Percentiles rank a stretch among this genome's conserved stretches.
These are phyloP conservation scores for Naegleria lovaniensis DNA, from an alignment of 208 protist species.

Conservation along the genomic window DNA sequence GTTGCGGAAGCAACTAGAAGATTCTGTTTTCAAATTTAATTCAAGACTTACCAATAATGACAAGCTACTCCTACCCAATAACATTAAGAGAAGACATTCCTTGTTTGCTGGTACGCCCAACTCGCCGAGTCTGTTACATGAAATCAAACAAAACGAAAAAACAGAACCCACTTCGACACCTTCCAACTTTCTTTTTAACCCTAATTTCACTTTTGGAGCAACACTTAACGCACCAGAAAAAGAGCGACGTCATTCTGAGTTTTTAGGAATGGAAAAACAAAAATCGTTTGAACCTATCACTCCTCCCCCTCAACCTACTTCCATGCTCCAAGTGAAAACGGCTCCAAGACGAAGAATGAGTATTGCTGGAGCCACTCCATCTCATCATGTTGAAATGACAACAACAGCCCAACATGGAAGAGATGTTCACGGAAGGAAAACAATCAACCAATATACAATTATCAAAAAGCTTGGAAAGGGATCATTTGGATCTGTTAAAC, in stretches of 20 bases:
- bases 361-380: neutral
- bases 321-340: neutral
- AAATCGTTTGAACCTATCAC: neutral
- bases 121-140: neutral
- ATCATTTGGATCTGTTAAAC: slow-evolving; percentile 72
- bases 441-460: slow-evolving; percentile 80
- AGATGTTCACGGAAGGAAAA: slow-evolving; percentile 57
- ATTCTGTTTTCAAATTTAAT: neutral
- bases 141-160: neutral
- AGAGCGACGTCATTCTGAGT: neutral
- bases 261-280: neutral
- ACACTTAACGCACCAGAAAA: neutral
- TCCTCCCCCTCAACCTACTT: too few relatives aligned
- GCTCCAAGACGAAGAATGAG: neutral
- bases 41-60: neutral
- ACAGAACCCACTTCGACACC: neutral
- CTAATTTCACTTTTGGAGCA: neutral
- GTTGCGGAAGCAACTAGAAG: neutral
- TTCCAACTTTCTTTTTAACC: neutral
- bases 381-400: slow-evolving; percentile 19
- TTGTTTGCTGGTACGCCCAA: neutral
- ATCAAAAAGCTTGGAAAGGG: slow-evolving; percentile 64
- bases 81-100: neutral
- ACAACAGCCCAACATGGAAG: neutral
- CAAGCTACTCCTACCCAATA: neutral